phyloP scores from a whole-genome alignment of 352 stramenopile species.

The Blastocystis sp. region DNA sequence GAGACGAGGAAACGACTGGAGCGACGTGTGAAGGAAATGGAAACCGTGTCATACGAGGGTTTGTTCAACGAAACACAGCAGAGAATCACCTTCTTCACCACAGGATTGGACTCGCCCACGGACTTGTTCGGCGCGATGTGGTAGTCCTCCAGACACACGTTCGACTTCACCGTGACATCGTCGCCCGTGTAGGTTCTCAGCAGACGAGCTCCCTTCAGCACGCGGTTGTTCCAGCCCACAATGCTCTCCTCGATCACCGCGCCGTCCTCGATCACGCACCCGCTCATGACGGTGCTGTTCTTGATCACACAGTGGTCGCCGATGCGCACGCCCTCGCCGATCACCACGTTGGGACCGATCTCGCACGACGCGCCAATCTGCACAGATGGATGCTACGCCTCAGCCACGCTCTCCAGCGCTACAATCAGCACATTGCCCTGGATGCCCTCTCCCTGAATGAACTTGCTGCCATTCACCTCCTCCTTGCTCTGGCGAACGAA shows the following conservation, averaged over 20 bases:
- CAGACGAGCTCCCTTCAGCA: neutral
- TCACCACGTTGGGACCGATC: conserved; percentile 86
- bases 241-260: conserved; percentile 84
- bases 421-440: conserved; percentile 85
- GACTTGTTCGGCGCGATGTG: conserved; percentile 45
- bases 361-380: conserved; percentile 82
- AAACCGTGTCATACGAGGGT: neutral
- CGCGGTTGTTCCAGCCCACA: conserved; percentile 85
- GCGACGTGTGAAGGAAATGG: neutral
- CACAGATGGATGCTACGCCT: conserved; percentile 79
- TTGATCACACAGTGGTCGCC: conserved; percentile 84
- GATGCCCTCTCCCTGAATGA: conserved; percentile 81
- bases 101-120: conserved; percentile 57
- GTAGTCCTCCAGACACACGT: conserved; percentile 43
- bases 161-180: conserved; percentile 48
- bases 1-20: neutral
- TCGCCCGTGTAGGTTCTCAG: conserved; percentile 31
- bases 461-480: conserved; percentile 72
- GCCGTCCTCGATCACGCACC: conserved; percentile 82
- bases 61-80: conserved; percentile 48
- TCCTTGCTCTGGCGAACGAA: conserved; percentile 79
- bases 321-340: conserved; percentile 84
- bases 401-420: conserved; percentile 31
- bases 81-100: conserved; percentile 66
- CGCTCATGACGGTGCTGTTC: conserved; percentile 84